Percentiles rank a stretch among this genome's conserved stretches.
phyloP scores from a whole-genome alignment of 2,329 filamentous ascomycete species.

The Fusarium euwallaceae region DNA sequence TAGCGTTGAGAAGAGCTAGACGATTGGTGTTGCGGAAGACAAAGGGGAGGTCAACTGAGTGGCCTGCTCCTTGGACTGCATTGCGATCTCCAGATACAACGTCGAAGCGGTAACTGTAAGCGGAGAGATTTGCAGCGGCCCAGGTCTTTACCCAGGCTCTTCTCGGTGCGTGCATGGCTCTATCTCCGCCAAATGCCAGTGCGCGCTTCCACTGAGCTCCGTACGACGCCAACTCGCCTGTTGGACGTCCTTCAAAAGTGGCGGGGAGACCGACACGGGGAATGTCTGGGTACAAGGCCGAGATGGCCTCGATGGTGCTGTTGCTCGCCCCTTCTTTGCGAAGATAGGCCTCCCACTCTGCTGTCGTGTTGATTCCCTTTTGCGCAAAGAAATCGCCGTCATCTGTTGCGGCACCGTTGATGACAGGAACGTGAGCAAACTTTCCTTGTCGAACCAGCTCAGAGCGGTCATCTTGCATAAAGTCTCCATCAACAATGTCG shows the following conservation, averaged over 20 bases:
- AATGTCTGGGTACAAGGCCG: constrained; percentile 26
- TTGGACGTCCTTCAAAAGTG: constrained; percentile 20
- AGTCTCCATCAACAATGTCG: constrained; percentile 24
- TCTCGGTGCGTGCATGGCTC: constrained; percentile 32
- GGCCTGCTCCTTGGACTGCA: constrained; percentile 21
- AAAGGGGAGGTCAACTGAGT: constrained; percentile 25
- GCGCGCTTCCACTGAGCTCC: constrained; percentile 35
- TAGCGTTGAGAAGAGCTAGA: constrained; percentile 7
- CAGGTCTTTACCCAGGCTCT: constrained; percentile 27
- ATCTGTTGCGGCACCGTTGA: constrained; percentile 15
- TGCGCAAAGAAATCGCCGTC: constrained; percentile 31
- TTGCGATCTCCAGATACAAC: constrained; percentile 27
- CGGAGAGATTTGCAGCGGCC: constrained; percentile 4
- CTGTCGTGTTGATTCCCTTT: constrained; percentile 21
- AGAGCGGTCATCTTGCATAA: constrained; percentile 25
- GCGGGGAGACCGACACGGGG: constrained; percentile 14
- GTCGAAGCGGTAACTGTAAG: constrained; percentile 31
- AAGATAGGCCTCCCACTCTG: constrained; percentile 25
- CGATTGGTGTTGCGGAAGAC: constrained; percentile 18
- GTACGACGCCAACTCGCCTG: background rate
- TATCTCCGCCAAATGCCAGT: constrained; percentile 20
- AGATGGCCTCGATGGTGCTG: constrained; percentile 13
- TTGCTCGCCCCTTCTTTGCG: constrained; percentile 19
- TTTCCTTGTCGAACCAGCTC: constrained; percentile 16
- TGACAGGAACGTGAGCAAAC: constrained; percentile 22